A percentile compares a stretch with the other conserved stretches of the same genome.
Evolutionary conservation across 306 rosid genomes (phyloP).

Genomic region (Castanospermum australe): DNA sequence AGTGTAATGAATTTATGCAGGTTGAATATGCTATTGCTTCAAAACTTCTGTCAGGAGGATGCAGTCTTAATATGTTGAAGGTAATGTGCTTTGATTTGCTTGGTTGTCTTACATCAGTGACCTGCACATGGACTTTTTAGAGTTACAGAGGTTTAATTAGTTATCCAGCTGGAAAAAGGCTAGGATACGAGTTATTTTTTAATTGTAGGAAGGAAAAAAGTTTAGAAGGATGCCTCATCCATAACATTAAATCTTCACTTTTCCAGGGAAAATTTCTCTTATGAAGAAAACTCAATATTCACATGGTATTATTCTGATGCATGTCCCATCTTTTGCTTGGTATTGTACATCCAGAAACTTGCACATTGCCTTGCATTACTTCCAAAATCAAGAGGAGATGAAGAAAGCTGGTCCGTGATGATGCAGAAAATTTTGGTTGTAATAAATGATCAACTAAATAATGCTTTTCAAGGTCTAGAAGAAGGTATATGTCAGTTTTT

Average conservation of each 20-base stretch:
- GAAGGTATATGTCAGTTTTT: slow-evolving; percentile 58
- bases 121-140: no score
- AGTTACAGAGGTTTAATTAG: no score
- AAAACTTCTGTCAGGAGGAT: slow-evolving; percentile 58
- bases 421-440: slow-evolving; percentile 65
- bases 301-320: slow-evolving; percentile 24
- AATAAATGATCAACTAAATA: slow-evolving; percentile 62
- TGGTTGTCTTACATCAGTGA: no score
- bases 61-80: slow-evolving; percentile 66
- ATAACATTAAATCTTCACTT: slow-evolving; percentile 19
- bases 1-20: slow-evolving; percentile 47
- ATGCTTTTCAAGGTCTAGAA: slow-evolving; percentile 77
- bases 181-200: no score
- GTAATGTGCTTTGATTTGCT: slow-evolving; percentile 57
- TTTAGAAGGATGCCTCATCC: slow-evolving; percentile 11
- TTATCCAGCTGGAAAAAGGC: no score
- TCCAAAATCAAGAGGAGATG: slow-evolving; percentile 84
- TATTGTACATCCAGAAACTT: slow-evolving; percentile 65
- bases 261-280: slow-evolving; percentile 12
- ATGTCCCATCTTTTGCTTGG: slow-evolving; percentile 26
- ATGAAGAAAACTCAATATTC: neutral
- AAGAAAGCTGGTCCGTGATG: slow-evolving; percentile 80
- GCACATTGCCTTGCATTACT: slow-evolving; percentile 76
- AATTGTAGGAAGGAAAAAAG: no score
- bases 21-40: slow-evolving; percentile 72